Evolutionary conservation across 495 filamentous ascomycete species (phyloP), one percentile per base, ranked within the genome.

Genomic region (Aspergillus coremiiformis): DNA sequence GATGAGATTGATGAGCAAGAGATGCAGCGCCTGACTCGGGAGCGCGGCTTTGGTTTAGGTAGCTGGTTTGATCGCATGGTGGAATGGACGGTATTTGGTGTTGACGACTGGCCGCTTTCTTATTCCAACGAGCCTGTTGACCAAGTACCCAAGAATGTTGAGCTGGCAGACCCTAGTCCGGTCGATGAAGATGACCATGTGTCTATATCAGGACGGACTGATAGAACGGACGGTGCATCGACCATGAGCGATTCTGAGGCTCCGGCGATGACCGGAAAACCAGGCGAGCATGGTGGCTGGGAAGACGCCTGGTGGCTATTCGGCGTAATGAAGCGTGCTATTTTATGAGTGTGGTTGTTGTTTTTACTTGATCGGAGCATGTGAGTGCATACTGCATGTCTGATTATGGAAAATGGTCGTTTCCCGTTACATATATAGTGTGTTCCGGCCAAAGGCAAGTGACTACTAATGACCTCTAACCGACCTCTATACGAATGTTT

Each of bases 241-340:
- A 64, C 41, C 22, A 52, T 66, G 48, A 59, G 48, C 19, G 62
- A 65, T 19, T 62, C 63, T 20, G 58, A 62, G 4, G 27, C 20
- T 24, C 19, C 56, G 27, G 44, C 58, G 21, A 52, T 49, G 35
- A 53, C 55, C 32, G 77, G 73, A 56, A 76, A 67, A 33, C 69
- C 74, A 32, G 72, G 61, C 30, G 63, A 71, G n/a, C 66, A 75
- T 48, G 71, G 84, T 12, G 83, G 79, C 8, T 94, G 87, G 90
- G 78, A 84, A 52, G 90, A 95, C 72, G 90, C 87, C 30, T 79
- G 84, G 22, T 96, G 89, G 90, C 67, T 96, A 52, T 70, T 95
- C 44, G 83, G 81, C 42, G 81, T 91, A 44, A 84, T 87, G 20
- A 84, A 81, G 30, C 87, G 84, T 54, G 82, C 87, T 19, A 66